Base-by-base conservation (phyloP, 108 stramenopile species). In the Hondaea fermentalgiana region DNA sequence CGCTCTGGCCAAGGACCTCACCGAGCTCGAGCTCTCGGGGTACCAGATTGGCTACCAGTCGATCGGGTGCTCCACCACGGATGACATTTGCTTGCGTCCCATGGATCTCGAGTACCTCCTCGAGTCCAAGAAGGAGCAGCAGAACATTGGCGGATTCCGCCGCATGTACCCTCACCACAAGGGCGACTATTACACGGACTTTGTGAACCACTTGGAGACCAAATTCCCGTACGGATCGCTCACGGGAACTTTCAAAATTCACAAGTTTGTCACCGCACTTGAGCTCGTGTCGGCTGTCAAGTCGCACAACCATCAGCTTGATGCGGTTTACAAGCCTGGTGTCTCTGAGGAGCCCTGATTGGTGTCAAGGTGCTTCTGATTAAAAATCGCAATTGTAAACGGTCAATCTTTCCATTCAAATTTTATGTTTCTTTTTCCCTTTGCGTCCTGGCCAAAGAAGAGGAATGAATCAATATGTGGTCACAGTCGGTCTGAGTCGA, bases 51-150 rank as follows among this genome's bases (percentile, higher is more conserved):
- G 76, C 76, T 83, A 28, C 76, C 76, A 83, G 76, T n/a, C 49
- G 12, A 47, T 83, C 28, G 76, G 76, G 2, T 83, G 76, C 51
- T 53, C 49, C 12, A 83, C 76, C 76, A 83, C 76, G n/a, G 76
- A 83, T 1, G 76, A 83, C 51, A 83, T 83, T 28, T 83, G 76
- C 76, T 45, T 83, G 76, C 76, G 76, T 6, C 76, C 76, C 4
- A 47, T 83, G 51, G 76, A 83, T 3, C 51, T 83, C 25, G 76
- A 83, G 76, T 83, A 83, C 51, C 76, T 83, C 0, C 76, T 83
- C 25, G 76, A 83, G 76, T 83, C 49, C 49, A 83, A 83, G 28
- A 83, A 83, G 76, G 76, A 83, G 76, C 76, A 83, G 51, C 76
- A 83, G 76, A 83, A 83, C 51, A 83, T 83, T 47, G 76, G 76